These are phyloP conservation scores for Neurospora sp. DNA, from an alignment of 495 filamentous ascomycete species.

Conservation along the genomic window DNA sequence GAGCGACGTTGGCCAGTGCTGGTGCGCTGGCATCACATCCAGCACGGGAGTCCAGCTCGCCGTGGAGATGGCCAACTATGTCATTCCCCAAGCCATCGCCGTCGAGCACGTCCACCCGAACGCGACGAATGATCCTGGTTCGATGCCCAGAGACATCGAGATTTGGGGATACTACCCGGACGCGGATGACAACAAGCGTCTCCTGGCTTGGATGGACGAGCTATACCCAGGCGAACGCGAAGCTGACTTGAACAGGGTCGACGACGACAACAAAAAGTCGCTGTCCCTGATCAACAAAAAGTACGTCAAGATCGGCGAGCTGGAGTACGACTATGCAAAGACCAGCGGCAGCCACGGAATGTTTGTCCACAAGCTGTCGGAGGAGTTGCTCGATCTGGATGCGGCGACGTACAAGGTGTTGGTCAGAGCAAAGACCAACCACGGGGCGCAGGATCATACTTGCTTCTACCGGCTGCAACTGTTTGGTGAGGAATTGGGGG, in stretches of 20 bases:
- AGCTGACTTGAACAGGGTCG: not conserved
- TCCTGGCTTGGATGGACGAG: constrained; percentile 20
- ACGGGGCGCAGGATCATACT: constrained; percentile 43
- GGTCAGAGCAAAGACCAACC: constrained; percentile 43
- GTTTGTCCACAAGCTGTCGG: constrained; percentile 39
- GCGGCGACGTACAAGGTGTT: constrained; percentile 33
- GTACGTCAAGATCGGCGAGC: constrained; percentile 43
- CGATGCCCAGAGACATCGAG: constrained; percentile 52
- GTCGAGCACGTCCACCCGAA: constrained; percentile 51
- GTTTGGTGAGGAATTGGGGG: constrained; percentile 33
- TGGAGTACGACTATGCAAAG: constrained; percentile 36
- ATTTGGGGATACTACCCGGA: constrained; percentile 43
- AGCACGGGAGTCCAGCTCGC: constrained; percentile 29
- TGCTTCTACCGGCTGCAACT: constrained; percentile 53
- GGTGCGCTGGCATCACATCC: constrained; percentile 42
- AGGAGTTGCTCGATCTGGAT: constrained; percentile 24
- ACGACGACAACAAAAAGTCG: constrained; percentile 4
- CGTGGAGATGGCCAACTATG: constrained; percentile 33
- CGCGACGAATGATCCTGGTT: constrained; percentile 41
- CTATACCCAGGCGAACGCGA: constrained; percentile 13
- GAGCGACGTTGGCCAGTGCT: constrained; percentile 57
- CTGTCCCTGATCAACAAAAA: constrained; percentile 13
- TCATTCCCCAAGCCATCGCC: constrained; percentile 47
- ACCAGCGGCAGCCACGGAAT: constrained; percentile 19
- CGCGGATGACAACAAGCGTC: constrained; percentile 14